These are phyloP conservation scores for Capsicum rhomboideum DNA, from an alignment of 257 asterid species.

Conservation along the genomic window DNA sequence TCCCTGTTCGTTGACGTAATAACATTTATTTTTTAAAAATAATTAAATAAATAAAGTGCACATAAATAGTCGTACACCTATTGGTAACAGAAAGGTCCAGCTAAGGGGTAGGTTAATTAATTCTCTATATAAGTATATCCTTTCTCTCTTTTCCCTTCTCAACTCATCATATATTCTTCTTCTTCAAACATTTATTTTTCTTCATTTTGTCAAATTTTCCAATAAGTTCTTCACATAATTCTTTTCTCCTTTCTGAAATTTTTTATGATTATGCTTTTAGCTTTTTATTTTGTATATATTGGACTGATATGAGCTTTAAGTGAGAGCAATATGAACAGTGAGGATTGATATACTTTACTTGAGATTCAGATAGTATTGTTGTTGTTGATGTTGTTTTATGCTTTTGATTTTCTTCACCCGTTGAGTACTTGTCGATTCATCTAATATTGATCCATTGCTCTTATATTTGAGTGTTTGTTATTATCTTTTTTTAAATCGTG, in stretches of 20 bases:
- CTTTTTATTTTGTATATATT: background rate
- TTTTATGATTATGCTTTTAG: background rate
- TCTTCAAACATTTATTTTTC: background rate
- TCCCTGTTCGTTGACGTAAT: background rate
- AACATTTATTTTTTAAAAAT: too few relatives aligned
- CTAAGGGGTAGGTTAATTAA: background rate
- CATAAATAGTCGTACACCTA: background rate
- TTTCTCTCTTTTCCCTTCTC: background rate
- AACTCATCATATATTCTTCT: background rate
- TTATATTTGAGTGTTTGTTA: too few relatives aligned
- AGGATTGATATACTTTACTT: background rate
- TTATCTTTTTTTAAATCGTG: background rate
- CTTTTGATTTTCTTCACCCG: background rate
- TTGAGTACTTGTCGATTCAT: background rate
- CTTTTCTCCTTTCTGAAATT: background rate
- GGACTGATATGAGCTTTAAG: background rate
- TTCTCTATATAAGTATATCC: background rate
- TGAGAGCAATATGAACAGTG: rapidly evolving
- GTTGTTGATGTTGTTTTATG: background rate
- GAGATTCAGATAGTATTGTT: background rate
- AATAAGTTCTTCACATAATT: background rate
- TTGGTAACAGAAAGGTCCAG: background rate
- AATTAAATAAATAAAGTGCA: too few relatives aligned
- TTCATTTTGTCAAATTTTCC: background rate
- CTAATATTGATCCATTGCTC: background rate